Evolutionary conservation across 768 basidiomycete species (phyloP).

Genomic region (Udeniomyces megalosporus): DNA sequence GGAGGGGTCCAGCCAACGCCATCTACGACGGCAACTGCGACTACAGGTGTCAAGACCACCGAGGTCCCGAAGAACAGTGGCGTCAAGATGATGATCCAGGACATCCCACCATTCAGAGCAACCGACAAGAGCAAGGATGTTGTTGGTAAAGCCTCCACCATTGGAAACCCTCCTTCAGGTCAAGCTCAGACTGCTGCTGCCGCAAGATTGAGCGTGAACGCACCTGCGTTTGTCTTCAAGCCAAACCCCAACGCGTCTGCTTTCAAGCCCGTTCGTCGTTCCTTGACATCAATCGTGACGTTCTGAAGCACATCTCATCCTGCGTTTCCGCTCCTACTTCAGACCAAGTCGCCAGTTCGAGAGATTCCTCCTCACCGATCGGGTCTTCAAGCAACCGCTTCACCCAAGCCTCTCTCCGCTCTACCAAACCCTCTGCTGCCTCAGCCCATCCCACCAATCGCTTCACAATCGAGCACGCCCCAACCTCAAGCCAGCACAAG

Average conservation of each 20-base stretch:
- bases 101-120: conserved; percentile 72
- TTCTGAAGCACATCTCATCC: too few species aligned
- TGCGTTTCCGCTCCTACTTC: too few species aligned
- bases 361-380: not conserved
- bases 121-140: not conserved
- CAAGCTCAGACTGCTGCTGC: too few species aligned
- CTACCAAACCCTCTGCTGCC: too few species aligned
- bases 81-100: conserved; percentile 61
- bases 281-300: too few species aligned
- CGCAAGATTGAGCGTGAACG: conserved; percentile 51
- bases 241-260: conserved; percentile 65
- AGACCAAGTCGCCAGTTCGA: not conserved
- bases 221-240: conserved; percentile 72
- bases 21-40: not conserved
- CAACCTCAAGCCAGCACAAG: too few species aligned
- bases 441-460: too few species aligned
- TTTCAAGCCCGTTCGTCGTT: conserved; percentile 44
- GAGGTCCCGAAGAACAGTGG: not conserved
- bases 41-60: conserved; percentile 17
- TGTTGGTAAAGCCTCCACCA: conserved; percentile 17
- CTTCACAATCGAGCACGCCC: too few species aligned
- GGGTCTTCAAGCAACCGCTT: conserved; percentile 23
- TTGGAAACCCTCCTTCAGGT: too few species aligned
- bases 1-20: not conserved
- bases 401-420: conserved; percentile 24